phyloP scores from a whole-genome alignment of 1,284 basidiomycete species.

The Fereydounia khargensis region DNA sequence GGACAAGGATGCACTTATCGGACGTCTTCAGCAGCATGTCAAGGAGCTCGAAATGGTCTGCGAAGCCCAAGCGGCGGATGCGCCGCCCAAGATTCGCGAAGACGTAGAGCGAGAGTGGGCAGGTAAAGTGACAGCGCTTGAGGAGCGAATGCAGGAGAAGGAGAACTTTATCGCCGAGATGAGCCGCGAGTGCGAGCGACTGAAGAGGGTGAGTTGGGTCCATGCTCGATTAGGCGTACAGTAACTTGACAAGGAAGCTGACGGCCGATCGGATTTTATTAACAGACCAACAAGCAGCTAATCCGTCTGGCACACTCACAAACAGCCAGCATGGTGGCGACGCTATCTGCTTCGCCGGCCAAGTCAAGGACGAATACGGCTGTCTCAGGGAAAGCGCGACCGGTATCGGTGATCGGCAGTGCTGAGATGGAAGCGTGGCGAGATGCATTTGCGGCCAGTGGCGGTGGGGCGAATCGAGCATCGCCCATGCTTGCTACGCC shows the following conservation, averaged over 20 bases:
- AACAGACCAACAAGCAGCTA: conserved; percentile 9
- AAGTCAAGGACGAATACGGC: too few relatives aligned
- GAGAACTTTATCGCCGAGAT: conserved; percentile 37
- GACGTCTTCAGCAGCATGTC: conserved; percentile 27
- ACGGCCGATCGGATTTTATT: too few relatives aligned
- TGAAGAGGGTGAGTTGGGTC: conserved; percentile 21
- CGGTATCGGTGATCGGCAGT: neutral
- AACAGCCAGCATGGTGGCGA: conserved; percentile 31
- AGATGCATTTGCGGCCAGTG: neutral
- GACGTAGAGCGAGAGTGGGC: conserved; percentile 45
- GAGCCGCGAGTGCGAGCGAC: conserved; percentile 20
- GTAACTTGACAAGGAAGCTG: too few relatives aligned
- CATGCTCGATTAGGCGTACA: too few relatives aligned
- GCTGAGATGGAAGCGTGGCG: neutral
- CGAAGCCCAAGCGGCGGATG: conserved; percentile 39
- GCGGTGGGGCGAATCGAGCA: neutral
- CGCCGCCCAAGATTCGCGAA: conserved; percentile 42
- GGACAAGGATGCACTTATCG: conserved; percentile 28
- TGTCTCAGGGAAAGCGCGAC: neutral
- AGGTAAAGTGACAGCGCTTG: conserved; percentile 5
- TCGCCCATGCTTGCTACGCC: neutral
- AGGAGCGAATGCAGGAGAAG: conserved; percentile 17
- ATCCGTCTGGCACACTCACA: conserved; percentile 37
- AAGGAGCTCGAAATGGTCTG: conserved; percentile 47
- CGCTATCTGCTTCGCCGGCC: too few relatives aligned